A percentile compares a stretch with the other conserved stretches of the same genome.
These are phyloP conservation scores for Quercus rubra DNA, from an alignment of 306 rosid species.

Conservation along the genomic window DNA sequence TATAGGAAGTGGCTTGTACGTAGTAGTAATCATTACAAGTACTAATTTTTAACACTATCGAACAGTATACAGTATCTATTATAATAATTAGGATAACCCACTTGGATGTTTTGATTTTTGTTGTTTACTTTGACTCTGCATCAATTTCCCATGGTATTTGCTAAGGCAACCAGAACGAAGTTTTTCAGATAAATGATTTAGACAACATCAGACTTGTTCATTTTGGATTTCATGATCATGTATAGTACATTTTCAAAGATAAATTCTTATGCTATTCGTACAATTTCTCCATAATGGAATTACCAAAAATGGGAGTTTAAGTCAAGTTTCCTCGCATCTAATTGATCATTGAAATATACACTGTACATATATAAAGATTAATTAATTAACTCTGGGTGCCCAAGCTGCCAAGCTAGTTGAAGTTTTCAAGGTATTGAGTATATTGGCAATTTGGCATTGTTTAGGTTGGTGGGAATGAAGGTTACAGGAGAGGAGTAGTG, in stretches of 20 bases:
- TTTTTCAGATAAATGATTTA: not conserved
- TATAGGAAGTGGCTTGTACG: not conserved
- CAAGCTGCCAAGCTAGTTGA: no score
- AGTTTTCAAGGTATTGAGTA: no score
- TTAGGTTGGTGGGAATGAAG: slow-evolving; percentile 64
- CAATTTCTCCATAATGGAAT: not conserved
- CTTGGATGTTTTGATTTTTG: not conserved
- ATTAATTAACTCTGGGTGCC: no score
- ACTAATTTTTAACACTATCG: not conserved
- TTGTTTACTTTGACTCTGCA: not conserved
- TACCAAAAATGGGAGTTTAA: no score
- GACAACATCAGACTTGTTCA: not conserved
- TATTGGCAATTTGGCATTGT: not conserved
- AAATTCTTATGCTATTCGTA: not conserved
- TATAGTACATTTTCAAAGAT: not conserved
- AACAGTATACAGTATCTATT: not conserved
- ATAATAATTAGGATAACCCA: not conserved
- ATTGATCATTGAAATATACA: no score
- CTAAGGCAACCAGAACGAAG: not conserved
- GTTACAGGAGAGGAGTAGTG: slow-evolving; percentile 56
- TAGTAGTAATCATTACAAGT: not conserved
- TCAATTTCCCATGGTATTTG: not conserved
- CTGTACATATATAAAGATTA: no score
- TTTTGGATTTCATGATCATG: not conserved
- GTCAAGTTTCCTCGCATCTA: no score